Base-by-base conservation (phyloP, 257 asterid species). In the Solanum verrucosum region DNA sequence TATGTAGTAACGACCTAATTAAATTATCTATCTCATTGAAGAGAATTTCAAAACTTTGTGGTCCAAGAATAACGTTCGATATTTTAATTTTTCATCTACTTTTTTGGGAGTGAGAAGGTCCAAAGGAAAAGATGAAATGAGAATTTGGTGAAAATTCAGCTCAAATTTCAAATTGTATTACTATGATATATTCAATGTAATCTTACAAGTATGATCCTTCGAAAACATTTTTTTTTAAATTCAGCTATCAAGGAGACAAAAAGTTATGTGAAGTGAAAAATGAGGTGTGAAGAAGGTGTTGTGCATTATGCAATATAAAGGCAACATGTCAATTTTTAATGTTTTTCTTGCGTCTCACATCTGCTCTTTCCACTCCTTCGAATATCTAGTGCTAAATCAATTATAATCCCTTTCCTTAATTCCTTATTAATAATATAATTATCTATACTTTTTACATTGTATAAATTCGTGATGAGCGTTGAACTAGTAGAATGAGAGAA, bases 11-110 rank as follows among this genome's bases (percentile, higher is more conserved):
- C 10, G 63, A 44, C 25, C 63, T 40, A 78, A 78, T 27, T 0
- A 79, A 79, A 27, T 44, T 27, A 79, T 15, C 15, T 0, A 9
- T 16, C 42, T 46, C 85, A 81, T 44, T 81, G 59, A 44, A 46
- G 68, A 81, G 68, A 81, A 81, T 81, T 81, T 29, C 38, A 81
- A 29, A 81, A 44, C 16, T 46, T 81, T 29, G 85, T 81, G 85
- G 68, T 81, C 68, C 85, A 27, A 46, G 38, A 81, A 81, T 27
- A 44, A 81, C 25, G 67, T 46, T 9, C 63, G 9, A 78, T 25
- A 25, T 7, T 40, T 21, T 42, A 77, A 38, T n/a, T 33, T 71
- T 18, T 71, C 42, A 7, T 75, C 56, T 38, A 38, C 84, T n/a
- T 12, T 13, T 77, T 1, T 27, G 13, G 5, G 37, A 37, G 18